Base-by-base conservation (phyloP, 305 asterid species). In the Coffea humblotiana region DNA sequence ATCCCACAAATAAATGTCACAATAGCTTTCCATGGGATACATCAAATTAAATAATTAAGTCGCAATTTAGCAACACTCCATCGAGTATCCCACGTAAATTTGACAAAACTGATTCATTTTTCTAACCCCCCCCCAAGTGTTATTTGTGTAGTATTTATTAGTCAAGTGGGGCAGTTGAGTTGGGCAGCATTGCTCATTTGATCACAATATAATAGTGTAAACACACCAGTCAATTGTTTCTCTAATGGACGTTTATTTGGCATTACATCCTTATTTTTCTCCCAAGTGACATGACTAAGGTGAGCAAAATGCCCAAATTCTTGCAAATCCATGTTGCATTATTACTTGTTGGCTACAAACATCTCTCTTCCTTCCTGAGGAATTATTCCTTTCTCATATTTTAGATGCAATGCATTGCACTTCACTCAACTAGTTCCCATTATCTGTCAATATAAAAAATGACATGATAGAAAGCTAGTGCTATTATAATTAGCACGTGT, bases 131-230 rank as follows among this genome's bases (percentile, higher is more conserved):
- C 43, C 43, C 43, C 43, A 2, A 61, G 32, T 66, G 66, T 66
- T 71, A 27, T 35, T 71, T 77, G 65, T 56, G 15, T 49, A 51
- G 3, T 8, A 23, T n/a, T 60, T 67, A 72, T 18, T 63, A 37
- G 80, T 81, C 70, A 76, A 84, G 84, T 77, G 84, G 79, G 78
- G 78, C 75, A 84, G 83, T 84, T 80, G 61, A 32, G 32, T 32
- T 32, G 67, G 76, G 43, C 63, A n/a, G 76, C 73, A 78, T 74
- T 77, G 75, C 65, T 75, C 68, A 49, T 68, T 63, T 49, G 32
- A 32, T 32, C 73, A 51, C 66, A 64, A 75, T 78, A 84, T 63
- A 43, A 45, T 29, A 61, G 37, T 65, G 69, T 27, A 54, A 73
- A 66, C 21, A 75, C 40, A 79, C 60, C 60, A n/a, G 54, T 52